phyloP scores from a whole-genome alignment of 805 yeast genomes.

The Debaryomyces tyrocola region DNA sequence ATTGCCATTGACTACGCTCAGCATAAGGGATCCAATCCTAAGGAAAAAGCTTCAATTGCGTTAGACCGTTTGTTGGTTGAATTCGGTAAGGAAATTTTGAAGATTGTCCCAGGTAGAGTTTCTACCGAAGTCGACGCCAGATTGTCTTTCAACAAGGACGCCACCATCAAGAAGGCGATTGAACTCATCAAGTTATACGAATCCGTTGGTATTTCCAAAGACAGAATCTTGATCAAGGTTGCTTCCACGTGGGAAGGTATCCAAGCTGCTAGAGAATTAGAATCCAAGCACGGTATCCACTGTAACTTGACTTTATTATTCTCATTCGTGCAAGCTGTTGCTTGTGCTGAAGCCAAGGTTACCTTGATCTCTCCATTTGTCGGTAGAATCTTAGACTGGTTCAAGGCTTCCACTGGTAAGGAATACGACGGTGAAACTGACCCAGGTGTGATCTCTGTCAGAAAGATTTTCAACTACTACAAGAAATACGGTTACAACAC shows the following conservation, averaged over 20 bases:
- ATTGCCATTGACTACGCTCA: slow-evolving; percentile 82
- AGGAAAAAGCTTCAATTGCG: slow-evolving; percentile 77
- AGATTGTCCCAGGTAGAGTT: slow-evolving; percentile 97
- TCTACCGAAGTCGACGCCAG: slow-evolving; percentile 99
- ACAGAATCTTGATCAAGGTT: slow-evolving; percentile 89
- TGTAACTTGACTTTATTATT: slow-evolving; percentile 92
- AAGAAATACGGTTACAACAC: slow-evolving; percentile 95
- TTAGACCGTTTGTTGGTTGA: slow-evolving; percentile 92
- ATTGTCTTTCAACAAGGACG: slow-evolving; percentile 92
- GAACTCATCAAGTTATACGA: slow-evolving; percentile 86
- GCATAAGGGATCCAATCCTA: slow-evolving; percentile 53
- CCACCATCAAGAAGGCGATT: slow-evolving; percentile 89
- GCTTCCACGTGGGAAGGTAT: slow-evolving; percentile 99
- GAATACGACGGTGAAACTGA: slow-evolving; percentile 76
- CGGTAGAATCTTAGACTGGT: slow-evolving; percentile 98
- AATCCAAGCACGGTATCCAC: slow-evolving; percentile 87
- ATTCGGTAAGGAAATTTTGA: slow-evolving; percentile 90
- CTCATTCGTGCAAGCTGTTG: slow-evolving; percentile 97
- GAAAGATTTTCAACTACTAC: slow-evolving; percentile 91
- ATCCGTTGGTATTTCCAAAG: slow-evolving; percentile 80
- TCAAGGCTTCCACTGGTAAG: slow-evolving; percentile 91
- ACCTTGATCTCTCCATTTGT: slow-evolving; percentile 98
- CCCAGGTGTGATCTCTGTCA: slow-evolving; percentile 96
- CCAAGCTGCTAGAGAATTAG: slow-evolving; percentile 96
- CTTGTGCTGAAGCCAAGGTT: slow-evolving; percentile 96